Conservation (phyloP, 139 green algal genomes). For the Chlorella sp. region DNA sequence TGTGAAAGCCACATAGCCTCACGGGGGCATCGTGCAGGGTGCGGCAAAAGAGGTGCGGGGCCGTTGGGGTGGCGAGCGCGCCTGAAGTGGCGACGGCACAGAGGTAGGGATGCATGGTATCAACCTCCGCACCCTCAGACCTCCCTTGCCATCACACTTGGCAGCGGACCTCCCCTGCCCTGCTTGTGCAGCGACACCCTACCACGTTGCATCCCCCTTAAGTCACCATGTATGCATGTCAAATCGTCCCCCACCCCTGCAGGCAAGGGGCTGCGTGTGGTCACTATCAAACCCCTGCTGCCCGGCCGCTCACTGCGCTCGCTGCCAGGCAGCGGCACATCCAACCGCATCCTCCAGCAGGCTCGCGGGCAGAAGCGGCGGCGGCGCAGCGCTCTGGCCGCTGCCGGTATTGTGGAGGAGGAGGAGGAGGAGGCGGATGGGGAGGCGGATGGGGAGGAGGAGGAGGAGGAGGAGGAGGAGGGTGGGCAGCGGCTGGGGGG, state of each 20-base stretch:
- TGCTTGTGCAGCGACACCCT: too few species aligned
- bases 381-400: not conserved
- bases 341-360: not conserved
- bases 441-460: not conserved
- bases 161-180: too few species aligned
- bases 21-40: too few species aligned
- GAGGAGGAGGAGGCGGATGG: not conserved
- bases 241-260: not conserved
- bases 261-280: constrained; percentile 20
- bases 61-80: too few species aligned
- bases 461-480: not conserved
- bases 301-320: not conserved
- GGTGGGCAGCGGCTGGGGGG: not conserved
- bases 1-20: too few species aligned
- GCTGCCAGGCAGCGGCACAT: not conserved
- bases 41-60: too few species aligned
- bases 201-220: too few species aligned
- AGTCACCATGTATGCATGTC: too few species aligned
- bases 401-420: not conserved
- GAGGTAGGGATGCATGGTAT: too few species aligned
- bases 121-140: too few species aligned
- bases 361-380: not conserved
- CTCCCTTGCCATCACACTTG: too few species aligned
- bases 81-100: too few species aligned
- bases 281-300: not conserved